phyloP scores from a whole-genome alignment of 2,329 filamentous ascomycete species.

The Thielaviopsis punctulata region DNA sequence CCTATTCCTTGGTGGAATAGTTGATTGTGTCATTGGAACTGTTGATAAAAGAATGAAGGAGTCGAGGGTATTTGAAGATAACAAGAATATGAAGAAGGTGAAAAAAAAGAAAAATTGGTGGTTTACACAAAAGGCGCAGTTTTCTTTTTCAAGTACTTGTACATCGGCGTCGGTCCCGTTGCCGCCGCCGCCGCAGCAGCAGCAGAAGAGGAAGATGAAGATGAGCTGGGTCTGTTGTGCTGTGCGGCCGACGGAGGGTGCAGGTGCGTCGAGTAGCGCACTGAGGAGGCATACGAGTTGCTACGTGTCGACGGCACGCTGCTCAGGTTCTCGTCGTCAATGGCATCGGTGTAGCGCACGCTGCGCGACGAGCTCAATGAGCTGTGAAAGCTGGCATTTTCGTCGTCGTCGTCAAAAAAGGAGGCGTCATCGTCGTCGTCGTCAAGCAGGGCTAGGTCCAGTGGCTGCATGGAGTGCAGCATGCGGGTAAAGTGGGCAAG shows the following conservation, averaged over 20 bases:
- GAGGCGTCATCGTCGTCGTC: neutral
- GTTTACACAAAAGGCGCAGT: too few relatives aligned
- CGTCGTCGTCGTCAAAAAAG: neutral
- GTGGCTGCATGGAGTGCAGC: constrained; percentile 53
- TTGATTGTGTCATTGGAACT: too few relatives aligned
- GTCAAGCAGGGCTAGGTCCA: constrained; percentile 37
- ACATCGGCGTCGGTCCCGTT: too few relatives aligned
- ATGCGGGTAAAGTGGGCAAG: constrained; percentile 78
- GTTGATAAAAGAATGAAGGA: too few relatives aligned
- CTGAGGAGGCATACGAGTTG: neutral
- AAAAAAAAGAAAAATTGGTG: too few relatives aligned
- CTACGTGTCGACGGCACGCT: constrained; percentile 2
- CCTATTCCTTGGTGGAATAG: too few relatives aligned
- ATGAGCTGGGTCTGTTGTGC: neutral
- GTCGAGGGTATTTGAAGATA: too few relatives aligned
- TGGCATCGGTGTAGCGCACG: constrained; percentile 3
- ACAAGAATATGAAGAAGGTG: too few relatives aligned
- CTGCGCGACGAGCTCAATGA: constrained; percentile 1
- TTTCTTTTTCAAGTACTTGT: too few relatives aligned
- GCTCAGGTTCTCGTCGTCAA: constrained; percentile 5
- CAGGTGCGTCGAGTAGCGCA: neutral
- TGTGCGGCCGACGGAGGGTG: neutral
- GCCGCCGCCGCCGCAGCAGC: neutral
- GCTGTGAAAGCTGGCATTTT: constrained; percentile 3
- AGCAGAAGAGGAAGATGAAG: neutral